These are phyloP conservation scores for Tritrichomonas foetus DNA, from an alignment of 208 protist genomes.

Conservation along the genomic window DNA sequence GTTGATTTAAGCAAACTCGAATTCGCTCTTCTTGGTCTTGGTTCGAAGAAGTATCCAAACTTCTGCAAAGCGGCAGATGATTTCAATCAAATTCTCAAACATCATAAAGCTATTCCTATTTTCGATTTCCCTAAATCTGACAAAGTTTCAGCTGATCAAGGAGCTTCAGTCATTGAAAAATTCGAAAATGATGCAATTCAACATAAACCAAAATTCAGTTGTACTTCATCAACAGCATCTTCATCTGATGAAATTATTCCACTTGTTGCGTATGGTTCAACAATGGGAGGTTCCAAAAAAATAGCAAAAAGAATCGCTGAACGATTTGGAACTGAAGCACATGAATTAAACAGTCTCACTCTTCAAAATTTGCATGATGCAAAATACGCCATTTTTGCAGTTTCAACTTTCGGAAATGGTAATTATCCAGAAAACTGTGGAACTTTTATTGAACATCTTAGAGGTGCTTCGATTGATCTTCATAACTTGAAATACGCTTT, in stretches of 20 bases:
- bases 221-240: too few relatives aligned
- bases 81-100: not conserved
- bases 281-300: not conserved
- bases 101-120: not conserved
- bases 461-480: not conserved
- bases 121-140: not conserved
- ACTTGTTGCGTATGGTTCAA: not conserved
- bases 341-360: not conserved
- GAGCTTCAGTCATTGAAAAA: not conserved
- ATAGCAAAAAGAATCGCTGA: not conserved
- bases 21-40: not conserved
- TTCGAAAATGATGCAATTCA: not conserved
- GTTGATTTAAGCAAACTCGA: not conserved
- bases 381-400: not conserved
- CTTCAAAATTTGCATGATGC: not conserved
- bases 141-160: not conserved
- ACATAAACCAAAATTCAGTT: too few relatives aligned
- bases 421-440: not conserved
- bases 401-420: not conserved
- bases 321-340: not conserved
- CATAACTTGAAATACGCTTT: not conserved
- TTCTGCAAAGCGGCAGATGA: not conserved
- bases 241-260: too few relatives aligned
- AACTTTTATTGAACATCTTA: not conserved
- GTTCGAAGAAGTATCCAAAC: not conserved